Conservation (phyloP, 2,329 filamentous ascomycete genomes). For the Exophiala lecanii-corni region DNA sequence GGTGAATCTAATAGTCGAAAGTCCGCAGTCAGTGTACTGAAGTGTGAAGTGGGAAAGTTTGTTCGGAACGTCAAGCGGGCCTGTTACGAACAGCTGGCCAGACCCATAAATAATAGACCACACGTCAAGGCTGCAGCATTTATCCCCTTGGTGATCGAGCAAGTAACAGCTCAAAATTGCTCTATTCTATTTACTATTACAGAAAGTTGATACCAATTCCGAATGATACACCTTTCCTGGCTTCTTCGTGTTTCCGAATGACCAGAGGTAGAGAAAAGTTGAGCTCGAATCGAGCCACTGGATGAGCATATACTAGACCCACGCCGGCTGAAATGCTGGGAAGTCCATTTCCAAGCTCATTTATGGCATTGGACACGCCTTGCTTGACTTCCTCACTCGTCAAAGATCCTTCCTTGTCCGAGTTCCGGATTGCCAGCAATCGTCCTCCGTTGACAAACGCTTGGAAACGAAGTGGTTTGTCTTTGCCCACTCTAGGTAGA, state of each 20-base stretch:
- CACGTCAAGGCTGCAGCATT: no score
- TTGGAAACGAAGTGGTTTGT: conserved; percentile 81
- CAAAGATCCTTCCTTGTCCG: conserved; percentile 44
- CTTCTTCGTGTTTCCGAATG: conserved; percentile 75
- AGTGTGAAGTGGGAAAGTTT: no score
- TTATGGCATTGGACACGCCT: conserved; percentile 55
- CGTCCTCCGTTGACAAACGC: conserved; percentile 88
- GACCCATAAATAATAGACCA: no score
- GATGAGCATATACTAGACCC: conserved; percentile 91
- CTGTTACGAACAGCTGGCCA: no score
- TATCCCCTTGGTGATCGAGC: no score
- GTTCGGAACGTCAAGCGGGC: no score
- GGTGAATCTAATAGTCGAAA: no score
- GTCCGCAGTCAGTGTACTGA: no score
- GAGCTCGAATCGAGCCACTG: conserved; percentile 86
- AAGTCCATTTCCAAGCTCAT: conserved; percentile 66
- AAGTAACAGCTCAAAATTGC: no score
- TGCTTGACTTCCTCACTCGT: conserved; percentile 43
- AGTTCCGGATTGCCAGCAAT: conserved; percentile 68
- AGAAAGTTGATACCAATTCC: conserved; percentile 96
- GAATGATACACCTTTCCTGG: conserved; percentile 85
- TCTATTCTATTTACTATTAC: conserved; percentile 45
- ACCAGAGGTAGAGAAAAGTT: conserved; percentile 90
- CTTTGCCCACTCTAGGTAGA: conserved; percentile 72
- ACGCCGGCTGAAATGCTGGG: conserved; percentile 84